These are phyloP conservation scores for Symbiodinium pilosum DNA, from an alignment of 73 alveolate genomes.

Conservation along the genomic window DNA sequence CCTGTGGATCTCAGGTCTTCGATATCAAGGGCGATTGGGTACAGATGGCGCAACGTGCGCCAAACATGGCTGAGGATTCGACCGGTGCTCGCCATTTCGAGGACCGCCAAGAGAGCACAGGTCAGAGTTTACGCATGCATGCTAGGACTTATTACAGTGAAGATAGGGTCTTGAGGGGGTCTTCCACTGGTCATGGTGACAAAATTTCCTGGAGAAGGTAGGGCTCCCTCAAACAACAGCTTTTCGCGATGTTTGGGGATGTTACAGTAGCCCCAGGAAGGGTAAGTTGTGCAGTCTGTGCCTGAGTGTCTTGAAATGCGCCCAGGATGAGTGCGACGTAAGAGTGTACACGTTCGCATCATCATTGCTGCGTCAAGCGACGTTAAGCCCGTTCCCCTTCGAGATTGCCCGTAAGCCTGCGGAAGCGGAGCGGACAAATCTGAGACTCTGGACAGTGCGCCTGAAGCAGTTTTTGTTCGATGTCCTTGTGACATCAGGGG, in stretches of 20 bases:
- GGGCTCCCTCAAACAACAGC: no score
- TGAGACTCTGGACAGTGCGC: neutral
- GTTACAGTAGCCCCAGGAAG: no score
- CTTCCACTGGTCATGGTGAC: no score
- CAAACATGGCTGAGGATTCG: neutral
- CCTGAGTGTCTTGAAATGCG: no score
- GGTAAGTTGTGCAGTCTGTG: no score
- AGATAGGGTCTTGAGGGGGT: no score
- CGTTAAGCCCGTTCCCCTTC: neutral
- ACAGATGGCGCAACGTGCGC: neutral
- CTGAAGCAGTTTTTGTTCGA: neutral
- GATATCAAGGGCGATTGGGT: neutral
- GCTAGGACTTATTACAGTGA: no score
- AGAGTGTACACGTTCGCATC: neutral
- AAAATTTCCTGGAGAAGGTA: no score
- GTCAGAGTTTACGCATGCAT: no score
- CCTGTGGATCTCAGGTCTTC: no score
- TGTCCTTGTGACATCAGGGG: neutral
- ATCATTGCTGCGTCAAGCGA: neutral
- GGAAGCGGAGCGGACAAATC: neutral
- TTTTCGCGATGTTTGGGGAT: no score
- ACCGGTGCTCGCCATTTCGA: neutral
- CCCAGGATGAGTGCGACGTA: neutral
- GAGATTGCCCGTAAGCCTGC: neutral
- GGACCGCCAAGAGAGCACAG: no score